These are phyloP conservation scores for Tulasnella sp. DNA, from an alignment of 768 basidiomycete species.

Conservation along the genomic window DNA sequence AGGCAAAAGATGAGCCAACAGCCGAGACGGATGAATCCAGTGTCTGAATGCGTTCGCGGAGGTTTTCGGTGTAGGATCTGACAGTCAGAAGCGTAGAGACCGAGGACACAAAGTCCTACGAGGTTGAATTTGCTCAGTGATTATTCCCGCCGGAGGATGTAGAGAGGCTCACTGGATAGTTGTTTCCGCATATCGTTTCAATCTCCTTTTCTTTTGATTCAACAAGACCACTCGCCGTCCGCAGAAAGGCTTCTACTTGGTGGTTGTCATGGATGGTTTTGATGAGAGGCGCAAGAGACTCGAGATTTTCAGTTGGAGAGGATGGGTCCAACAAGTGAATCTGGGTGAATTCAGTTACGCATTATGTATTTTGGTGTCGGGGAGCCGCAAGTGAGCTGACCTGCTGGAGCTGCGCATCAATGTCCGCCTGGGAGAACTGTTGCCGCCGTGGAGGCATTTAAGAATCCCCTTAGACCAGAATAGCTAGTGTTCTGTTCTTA, in stretches of 20 bases:
- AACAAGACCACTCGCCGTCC: constrained; percentile 77
- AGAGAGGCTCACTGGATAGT: constrained; percentile 52
- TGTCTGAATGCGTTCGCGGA: constrained; percentile 84
- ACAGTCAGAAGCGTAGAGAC: constrained; percentile 95
- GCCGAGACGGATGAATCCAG: constrained; percentile 83
- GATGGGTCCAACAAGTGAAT: constrained; percentile 83
- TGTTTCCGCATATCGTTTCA: constrained; percentile 89
- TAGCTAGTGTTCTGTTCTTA: not conserved
- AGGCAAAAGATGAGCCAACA: constrained; percentile 77
- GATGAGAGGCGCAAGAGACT: constrained; percentile 90
- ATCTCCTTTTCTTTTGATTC: constrained; percentile 94
- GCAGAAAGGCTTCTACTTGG: constrained; percentile 83
- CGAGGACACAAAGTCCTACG: constrained; percentile 86
- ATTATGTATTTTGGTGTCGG: too few species aligned
- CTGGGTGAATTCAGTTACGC: constrained; percentile 34
- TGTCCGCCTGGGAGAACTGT: constrained; percentile 70
- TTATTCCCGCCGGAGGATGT: not conserved
- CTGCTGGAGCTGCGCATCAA: constrained; percentile 77
- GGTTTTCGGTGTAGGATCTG: constrained; percentile 90
- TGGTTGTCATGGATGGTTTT: constrained; percentile 84
- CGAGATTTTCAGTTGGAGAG: constrained; percentile 86
- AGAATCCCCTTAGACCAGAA: not conserved
- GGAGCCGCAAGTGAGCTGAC: constrained; percentile 9
- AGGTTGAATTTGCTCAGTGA: not conserved
- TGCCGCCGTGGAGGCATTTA: constrained; percentile 17